phyloP scores from a whole-genome alignment of 257 asterid genomes.

The Paraleonurus japonicus region DNA sequence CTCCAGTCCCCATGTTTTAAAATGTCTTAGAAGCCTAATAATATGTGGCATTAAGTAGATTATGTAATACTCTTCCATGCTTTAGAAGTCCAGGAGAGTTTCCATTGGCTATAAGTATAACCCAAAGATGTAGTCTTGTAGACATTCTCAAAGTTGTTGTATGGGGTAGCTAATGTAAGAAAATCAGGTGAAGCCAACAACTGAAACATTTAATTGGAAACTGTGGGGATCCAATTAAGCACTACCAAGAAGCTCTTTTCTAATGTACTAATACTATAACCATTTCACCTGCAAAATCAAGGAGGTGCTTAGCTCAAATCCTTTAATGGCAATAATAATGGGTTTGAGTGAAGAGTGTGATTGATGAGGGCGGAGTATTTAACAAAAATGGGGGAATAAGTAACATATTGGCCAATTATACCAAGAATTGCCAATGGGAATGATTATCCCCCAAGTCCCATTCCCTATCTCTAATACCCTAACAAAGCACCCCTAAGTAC shows the following conservation, averaged over 20 bases:
- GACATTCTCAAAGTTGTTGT: not conserved
- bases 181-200: not conserved
- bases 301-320: not conserved
- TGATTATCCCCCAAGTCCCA: not conserved
- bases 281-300: not conserved
- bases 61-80: not conserved
- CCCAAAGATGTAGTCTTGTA: not conserved
- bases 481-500: not conserved
- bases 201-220: not conserved
- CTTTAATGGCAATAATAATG: not conserved
- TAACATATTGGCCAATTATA: not conserved
- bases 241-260: not conserved
- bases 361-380: not conserved
- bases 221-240: not conserved
- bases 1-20: constrained; percentile 2
- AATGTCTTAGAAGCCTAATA: not conserved
- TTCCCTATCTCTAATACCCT: not conserved
- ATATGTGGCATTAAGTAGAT: not conserved
- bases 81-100: not conserved
- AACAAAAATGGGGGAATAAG: not conserved
- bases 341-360: not conserved
- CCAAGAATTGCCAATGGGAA: not conserved
- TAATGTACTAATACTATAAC: not conserved
- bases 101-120: not conserved
- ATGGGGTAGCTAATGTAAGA: not conserved